A percentile compares a stretch with the other conserved stretches of the same genome.
phyloP scores from a whole-genome alignment of 2,329 filamentous ascomycete genomes.

The Hypoxylon sp. region DNA sequence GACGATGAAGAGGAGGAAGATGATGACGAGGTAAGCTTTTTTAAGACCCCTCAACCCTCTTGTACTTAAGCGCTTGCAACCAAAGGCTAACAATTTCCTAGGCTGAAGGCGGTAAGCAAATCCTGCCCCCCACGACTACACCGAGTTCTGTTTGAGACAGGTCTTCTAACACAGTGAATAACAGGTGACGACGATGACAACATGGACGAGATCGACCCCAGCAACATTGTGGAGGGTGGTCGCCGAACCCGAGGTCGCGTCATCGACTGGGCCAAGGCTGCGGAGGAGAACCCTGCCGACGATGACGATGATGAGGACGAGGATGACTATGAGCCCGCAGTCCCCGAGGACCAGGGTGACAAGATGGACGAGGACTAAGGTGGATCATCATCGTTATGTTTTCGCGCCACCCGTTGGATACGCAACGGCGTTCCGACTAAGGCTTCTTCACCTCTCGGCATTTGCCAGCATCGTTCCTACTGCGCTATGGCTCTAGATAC shows the following conservation, averaged over 20 bases:
- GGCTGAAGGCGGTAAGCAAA: conserved; percentile 45
- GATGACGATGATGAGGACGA: conserved; percentile 85
- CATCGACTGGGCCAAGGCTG: conserved; percentile 94
- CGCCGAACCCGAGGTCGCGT: conserved; percentile 90
- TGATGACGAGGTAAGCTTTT: conserved; percentile 62
- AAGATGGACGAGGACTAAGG: conserved; percentile 72
- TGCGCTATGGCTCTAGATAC: conserved; percentile 14
- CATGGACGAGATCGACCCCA: conserved; percentile 89
- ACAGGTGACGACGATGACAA: conserved; percentile 75
- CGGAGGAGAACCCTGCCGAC: conserved; percentile 78
- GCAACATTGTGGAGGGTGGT: conserved; percentile 84
- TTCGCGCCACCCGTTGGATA: conserved; percentile 28
- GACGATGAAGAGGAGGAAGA: conserved; percentile 74
- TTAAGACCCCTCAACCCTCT: conserved; percentile 17
- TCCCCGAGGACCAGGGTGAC: conserved; percentile 73
- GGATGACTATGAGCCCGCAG: conserved; percentile 71
- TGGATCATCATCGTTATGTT: neutral
- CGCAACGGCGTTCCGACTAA: conserved; percentile 23
- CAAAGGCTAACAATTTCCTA: conserved; percentile 41
- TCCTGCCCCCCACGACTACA: neutral
- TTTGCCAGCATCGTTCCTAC: conserved; percentile 6
- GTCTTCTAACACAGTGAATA: conserved; percentile 12
- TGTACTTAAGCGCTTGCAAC: conserved; percentile 9
- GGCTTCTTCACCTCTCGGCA: conserved; percentile 11
- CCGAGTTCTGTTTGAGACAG: neutral